Evolutionary conservation across 371 early-diverging fungal genomes (phyloP), one percentile per base, ranked within the genome.

Genomic region (Rhizopus arrhizus): DNA sequence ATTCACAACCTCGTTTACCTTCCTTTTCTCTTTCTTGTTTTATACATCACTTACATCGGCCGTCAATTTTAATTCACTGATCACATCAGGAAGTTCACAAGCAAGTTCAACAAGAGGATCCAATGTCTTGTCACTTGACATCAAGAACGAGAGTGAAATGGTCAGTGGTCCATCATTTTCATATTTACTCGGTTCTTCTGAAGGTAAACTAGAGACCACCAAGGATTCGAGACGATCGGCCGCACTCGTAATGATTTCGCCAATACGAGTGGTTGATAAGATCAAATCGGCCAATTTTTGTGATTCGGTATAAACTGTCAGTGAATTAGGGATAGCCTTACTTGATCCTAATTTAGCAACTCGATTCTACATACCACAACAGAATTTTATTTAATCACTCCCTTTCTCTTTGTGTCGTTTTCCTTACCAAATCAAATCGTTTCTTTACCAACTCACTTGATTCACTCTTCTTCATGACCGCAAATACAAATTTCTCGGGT

Each of bases 391-490:
- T 41, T 42, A 13, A 31, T 15, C 31, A 15, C 15, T 15, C 6
- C 2, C 33, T 28, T 35, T 29, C 0, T 0, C 13, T 22, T 16
- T 5, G 13, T 48, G 4, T 16, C 10, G 3, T 22, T 15, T n/a
- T 28, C 9, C 62, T 52, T 80, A 80, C 80, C 70, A 90, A 70
- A 73, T 92, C 92, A 71, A 82, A 91, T 15, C 92, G 81, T 22
- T 69, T 72, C 40, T 86, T 80, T 62, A 64, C 63, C 33, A 85
- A 60, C 2, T 74, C 74, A 56, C 78, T 68, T 40, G 86, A 79
- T 11, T 73, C 73, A 28, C 73, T 65, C 56, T 79, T 78, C 28
- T 75, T 81, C 29, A 90, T 68, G 10, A 89, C 80, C 7, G 86
- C 90, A 80, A 91, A 87, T 32, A 89, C 86, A 72, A 86, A 82